Evolutionary conservation across 1,284 basidiomycete genomes (phyloP), one percentile per base, ranked within the genome.

Genomic region (Thelephora terrestris): DNA sequence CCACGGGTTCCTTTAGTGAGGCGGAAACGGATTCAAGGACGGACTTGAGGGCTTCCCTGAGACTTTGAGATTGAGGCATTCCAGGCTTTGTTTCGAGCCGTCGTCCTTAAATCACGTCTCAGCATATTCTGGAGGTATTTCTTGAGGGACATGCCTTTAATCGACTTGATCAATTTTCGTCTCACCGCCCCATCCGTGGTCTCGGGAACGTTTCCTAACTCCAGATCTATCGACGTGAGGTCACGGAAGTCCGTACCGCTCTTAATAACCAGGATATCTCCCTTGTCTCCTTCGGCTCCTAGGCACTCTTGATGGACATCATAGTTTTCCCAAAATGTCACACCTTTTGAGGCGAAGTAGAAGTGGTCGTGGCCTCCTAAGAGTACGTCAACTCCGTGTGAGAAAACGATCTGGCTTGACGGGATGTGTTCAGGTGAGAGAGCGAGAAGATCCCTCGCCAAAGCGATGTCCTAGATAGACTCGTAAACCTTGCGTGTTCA

Each of bases 171-270:
- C 2, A 85, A 68, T 52, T 81, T 81, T 45, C 65, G 72, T 51
- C 92, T 75, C 2, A 89, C 65, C 53, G 79, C 82, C 1, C 79
- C 80, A 21, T 20, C n/a, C 12, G 21, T 16, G 25, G 2, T 16
- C 32, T 69, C 62, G 1, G 81, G 75, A 1, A 81, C 74, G 45
- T 78, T 69, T 32, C 71, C 69, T 3, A 95, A 67, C 49, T 80
- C 76, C 17, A 95, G 65, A 0, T 64, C 69, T 38, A 92, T 69
- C 52, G 88, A 83, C 45, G 87, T 89, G 23, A 95, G 67, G 54
- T 95, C 91, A 29, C 88, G 78, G 63, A 96, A 96, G 65, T 96
- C 91, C 5, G 86, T 90, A 5, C 92, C 92, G 54, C 86, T 91
- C 64, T 96, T 96, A 55, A 93, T 66, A 14, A 90, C 72, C 29